These are phyloP conservation scores for Berkeleyomyces rouxiae DNA, from an alignment of 2,329 filamentous ascomycete species.

Conservation along the genomic window DNA sequence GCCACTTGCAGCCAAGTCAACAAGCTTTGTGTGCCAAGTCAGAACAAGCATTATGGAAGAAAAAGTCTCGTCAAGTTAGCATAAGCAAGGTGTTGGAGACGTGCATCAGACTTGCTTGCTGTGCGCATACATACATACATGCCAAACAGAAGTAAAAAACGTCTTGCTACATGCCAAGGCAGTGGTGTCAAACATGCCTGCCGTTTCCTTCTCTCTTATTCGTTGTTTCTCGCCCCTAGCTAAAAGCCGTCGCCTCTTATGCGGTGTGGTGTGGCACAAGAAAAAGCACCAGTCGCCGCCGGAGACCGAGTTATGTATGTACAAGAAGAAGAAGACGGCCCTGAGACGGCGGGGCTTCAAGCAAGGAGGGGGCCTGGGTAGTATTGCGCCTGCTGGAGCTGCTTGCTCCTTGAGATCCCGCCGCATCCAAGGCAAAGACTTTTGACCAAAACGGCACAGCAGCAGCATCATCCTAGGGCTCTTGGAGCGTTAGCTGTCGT, in stretches of 20 bases:
- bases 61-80: no score
- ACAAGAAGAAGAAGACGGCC: background rate
- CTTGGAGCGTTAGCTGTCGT: background rate
- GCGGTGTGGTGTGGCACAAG: background rate
- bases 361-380: background rate
- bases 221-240: background rate
- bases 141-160: background rate
- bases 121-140: no score
- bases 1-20: no score
- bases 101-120: no score
- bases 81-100: no score
- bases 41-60: no score
- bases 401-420: no score
- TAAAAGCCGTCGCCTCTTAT: background rate
- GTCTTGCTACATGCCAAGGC: background rate
- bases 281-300: background rate
- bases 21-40: no score
- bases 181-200: background rate
- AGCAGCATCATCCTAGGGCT: background rate
- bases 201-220: background rate
- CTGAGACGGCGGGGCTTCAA: background rate
- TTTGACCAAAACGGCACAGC: background rate
- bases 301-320: background rate
- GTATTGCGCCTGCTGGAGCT: background rate
- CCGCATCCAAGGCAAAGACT: no score